Percentiles rank a stretch among this genome's conserved stretches.
phyloP scores from a whole-genome alignment of 1,284 basidiomycete genomes.

The Singerocomus inundabilis region DNA sequence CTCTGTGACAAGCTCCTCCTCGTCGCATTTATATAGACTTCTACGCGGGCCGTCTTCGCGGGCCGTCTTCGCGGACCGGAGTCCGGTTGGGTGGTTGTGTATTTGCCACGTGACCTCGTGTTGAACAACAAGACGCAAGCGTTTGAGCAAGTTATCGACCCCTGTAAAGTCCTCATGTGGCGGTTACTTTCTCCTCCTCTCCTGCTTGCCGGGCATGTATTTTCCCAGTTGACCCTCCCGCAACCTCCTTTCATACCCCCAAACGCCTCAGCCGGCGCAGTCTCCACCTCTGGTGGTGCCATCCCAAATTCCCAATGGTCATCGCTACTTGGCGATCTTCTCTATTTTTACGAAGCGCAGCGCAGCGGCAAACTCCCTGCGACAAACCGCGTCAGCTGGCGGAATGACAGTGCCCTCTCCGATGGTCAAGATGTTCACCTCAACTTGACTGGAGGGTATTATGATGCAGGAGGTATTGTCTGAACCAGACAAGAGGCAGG shows the following conservation, averaged over 20 bases:
- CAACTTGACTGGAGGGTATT: constrained; percentile 85
- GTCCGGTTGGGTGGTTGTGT: no score
- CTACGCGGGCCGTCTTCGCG: not conserved
- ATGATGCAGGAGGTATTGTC: constrained; percentile 79
- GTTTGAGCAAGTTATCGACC: no score
- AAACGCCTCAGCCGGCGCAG: constrained; percentile 54
- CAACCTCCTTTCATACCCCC: constrained; percentile 62
- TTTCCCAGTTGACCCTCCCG: constrained; percentile 63
- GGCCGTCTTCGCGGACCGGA: not conserved
- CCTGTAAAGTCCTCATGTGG: constrained; percentile 18
- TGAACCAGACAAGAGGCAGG: not conserved
- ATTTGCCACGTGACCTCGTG: constrained; percentile 21
- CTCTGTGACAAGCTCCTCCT: no score
- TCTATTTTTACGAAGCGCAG: constrained; percentile 93
- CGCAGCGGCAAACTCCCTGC: constrained; percentile 73
- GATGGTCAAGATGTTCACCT: constrained; percentile 77
- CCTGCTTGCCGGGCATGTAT: constrained; percentile 19
- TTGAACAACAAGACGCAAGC: constrained; percentile 7
- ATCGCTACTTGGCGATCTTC: constrained; percentile 71
- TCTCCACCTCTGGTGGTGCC: constrained; percentile 41
- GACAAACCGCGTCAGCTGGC: constrained; percentile 79
- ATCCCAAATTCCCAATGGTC: constrained; percentile 77
- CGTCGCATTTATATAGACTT: constrained; percentile 15
- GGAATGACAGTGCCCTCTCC: constrained; percentile 74
- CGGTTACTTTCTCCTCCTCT: constrained; percentile 18